Evolutionary conservation across 2,329 filamentous ascomycete species (phyloP), one percentile per base, ranked within the genome.

Genomic region (Penicillium sp.): DNA sequence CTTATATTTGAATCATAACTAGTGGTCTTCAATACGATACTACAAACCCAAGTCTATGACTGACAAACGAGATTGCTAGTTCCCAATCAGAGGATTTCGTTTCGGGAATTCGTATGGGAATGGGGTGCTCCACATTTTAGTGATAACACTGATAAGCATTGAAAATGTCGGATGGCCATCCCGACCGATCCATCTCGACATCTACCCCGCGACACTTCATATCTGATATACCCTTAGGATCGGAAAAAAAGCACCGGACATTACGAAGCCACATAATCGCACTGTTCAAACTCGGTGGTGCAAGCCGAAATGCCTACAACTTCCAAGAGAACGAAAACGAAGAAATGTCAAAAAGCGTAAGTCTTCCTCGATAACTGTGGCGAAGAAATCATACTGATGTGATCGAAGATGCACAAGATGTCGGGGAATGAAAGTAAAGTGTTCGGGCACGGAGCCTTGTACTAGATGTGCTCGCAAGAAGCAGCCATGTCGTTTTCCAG

Each of bases 381-480:
- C 42, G 7, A 28, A 16, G 6, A 26, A 21, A 16, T 36, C 3
- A 16, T 43, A 6, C 11, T 31, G 13, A 29, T 14, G 16, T 23
- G 19, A 16, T 1, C n/a, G 9, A n/a, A 66, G 65, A 24, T 68
- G 65, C 52, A 52, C 56, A 52, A 54, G 63, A 62, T 68, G 65
- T 57, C 65, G 65, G 31, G 57, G 59, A 3, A 67, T 67, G 64
- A 68, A 68, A 53, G 65, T 68, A 11, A 68, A 67, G 51, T 68
- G 64, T 43, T 68, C 65, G 1, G 64, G 65, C 13, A 59, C 63
- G 1, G 52, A 62, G 13, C 65, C 65, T 7, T 67, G 65, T 33
- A 59, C 58, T 13, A 57, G 65, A 57, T 67, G 65, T 46, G 40
- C 57, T 9, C 61, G 64, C 23, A 66, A 59, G 28, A 63, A 66